Evolutionary conservation across 768 basidiomycete species (phyloP), one percentile per base, ranked within the genome.

Genomic region (Phylloporus arenicola): DNA sequence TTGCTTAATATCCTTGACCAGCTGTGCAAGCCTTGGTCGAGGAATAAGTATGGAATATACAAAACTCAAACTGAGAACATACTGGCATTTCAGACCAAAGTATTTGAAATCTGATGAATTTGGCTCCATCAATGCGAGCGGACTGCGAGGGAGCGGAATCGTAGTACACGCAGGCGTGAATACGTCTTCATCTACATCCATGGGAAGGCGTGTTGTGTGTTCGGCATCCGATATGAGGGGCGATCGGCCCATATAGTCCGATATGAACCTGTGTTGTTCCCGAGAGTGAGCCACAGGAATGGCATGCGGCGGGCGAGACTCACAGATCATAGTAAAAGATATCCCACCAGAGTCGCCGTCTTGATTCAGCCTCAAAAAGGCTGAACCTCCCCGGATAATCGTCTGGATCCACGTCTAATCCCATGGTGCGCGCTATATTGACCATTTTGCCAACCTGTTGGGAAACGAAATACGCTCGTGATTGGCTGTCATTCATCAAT

Each of bases 261-360:
- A 81, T 17, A 82, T 72, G 62, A 86, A 85, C 53, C 88, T 90
- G 58, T 29, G 46, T 30, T 33, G 30, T 46, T 46, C 44, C 48
- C 49, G 47, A 50, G 43, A 56, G 54, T 62, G 14, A 60, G 51
- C 9, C 27, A 41, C 10, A 33, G 24, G 39, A 51, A 43, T 16
- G 31, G 47, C 19, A 8, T 0, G 42, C 13, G 31, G 22, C 16
- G 48, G 41, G 51, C 37, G n/a, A 33, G 30, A 77, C 85, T 58
- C 63, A 89, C 88, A 84, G 61, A 64, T 91, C 89, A 63, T 82
- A 88, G 65, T 79, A 87, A 61, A 81, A 76, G 11, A 88, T 73
- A 46, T 87, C 84, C 88, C 88, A 91, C 86, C 88, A 88, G 6
- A 87, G 64, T 54, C 82, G 67, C 50, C 79, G 65, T 48, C 81